phyloP scores from a whole-genome alignment of 371 early-diverging fungal species.

The Dentiscutata heterogama region DNA sequence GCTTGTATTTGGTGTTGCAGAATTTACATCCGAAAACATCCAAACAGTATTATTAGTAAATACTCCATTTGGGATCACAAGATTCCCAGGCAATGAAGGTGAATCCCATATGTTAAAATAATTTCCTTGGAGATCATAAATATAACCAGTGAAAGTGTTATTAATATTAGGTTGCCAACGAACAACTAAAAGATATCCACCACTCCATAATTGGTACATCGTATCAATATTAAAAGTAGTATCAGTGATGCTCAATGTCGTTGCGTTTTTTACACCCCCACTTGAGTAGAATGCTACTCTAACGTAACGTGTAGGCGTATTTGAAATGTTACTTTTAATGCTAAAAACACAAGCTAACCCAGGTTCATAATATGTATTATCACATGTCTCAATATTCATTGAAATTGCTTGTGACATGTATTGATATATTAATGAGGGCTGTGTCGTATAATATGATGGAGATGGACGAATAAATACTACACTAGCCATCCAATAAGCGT shows the following conservation, averaged over 20 bases:
- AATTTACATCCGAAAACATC: conserved; percentile 1
- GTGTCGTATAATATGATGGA: no score
- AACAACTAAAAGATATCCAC: neutral
- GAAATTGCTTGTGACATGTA: no score
- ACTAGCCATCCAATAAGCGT: no score
- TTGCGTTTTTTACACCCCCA: neutral
- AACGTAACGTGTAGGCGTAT: neutral
- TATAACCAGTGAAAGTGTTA: neutral
- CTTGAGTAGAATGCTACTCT: neutral
- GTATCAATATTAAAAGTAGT: neutral
- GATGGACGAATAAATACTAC: no score
- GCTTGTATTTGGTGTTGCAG: neutral
- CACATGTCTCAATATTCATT: conserved; percentile 10
- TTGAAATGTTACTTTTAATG: neutral
- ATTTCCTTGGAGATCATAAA: conserved; percentile 7
- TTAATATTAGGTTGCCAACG: no score
- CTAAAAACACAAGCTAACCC: conserved; percentile 4
- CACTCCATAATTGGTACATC: neutral
- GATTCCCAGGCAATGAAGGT: neutral
- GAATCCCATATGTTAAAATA: neutral
- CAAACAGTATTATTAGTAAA: conserved; percentile 8
- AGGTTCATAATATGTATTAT: neutral
- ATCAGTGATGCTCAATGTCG: neutral
- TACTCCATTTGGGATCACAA: neutral
- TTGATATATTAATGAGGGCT: no score